Conservation (phyloP, 2,329 filamentous ascomycete species). For the Paecilomyces sp. region DNA sequence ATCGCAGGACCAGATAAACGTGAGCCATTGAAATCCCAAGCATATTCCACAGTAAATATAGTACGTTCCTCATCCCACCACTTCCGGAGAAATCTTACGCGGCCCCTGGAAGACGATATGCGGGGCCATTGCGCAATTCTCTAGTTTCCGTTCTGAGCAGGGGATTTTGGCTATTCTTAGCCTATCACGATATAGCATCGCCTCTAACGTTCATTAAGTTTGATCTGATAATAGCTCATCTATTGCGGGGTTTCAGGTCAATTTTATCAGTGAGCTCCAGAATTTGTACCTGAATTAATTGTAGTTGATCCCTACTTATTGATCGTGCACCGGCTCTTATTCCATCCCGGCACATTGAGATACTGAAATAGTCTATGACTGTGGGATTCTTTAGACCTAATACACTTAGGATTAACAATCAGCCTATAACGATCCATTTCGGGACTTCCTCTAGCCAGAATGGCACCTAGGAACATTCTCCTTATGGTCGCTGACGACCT, state of each 20-base stretch:
- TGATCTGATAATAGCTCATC: not conserved
- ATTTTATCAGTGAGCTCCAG: not conserved
- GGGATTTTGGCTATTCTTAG: conserved; percentile 4
- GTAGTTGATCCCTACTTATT: not conserved
- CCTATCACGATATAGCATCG: not conserved
- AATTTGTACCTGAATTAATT: not conserved
- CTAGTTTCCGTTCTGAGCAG: not conserved
- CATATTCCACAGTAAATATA: too few relatives aligned
- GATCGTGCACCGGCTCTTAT: not conserved
- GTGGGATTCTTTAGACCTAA: too few relatives aligned
- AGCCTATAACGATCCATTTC: too few relatives aligned
- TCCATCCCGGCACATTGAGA: not conserved
- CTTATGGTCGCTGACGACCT: conserved; percentile 40
- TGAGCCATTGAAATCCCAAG: not conserved
- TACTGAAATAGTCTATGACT: too few relatives aligned
- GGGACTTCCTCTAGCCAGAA: not conserved
- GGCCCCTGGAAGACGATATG: not conserved
- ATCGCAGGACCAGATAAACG: not conserved
- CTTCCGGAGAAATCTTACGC: not conserved
- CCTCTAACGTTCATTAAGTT: not conserved
- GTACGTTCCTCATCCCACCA: not conserved
- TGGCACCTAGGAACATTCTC: conserved; percentile 24
- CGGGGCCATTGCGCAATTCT: not conserved
- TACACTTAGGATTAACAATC: too few relatives aligned
- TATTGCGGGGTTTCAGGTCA: not conserved